These are phyloP conservation scores for Cladophialophora chaetospira DNA, from an alignment of 2,329 filamentous ascomycete genomes.

Conservation along the genomic window DNA sequence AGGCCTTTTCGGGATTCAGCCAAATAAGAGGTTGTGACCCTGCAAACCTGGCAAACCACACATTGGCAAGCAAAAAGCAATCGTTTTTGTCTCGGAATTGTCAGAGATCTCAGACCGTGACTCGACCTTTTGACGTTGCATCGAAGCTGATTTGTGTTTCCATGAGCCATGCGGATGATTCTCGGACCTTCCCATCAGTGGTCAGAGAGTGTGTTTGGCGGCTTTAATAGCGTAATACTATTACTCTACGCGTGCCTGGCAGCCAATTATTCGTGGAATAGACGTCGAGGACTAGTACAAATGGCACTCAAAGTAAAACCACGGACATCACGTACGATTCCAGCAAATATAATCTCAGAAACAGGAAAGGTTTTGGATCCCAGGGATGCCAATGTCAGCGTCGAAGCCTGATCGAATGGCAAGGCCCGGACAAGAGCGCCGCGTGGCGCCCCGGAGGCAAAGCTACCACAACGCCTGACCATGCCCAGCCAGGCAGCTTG, in stretches of 20 bases:
- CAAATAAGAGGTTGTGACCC: neutral
- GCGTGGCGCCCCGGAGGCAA: slow-evolving; percentile 13
- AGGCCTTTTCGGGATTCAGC: neutral
- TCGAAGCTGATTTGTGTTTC: slow-evolving; percentile 5
- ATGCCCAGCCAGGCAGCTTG: neutral
- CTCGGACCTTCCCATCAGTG: neutral
- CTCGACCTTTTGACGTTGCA: slow-evolving; percentile 19
- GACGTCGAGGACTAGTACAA: neutral
- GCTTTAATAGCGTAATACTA: neutral
- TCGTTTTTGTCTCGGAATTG: slow-evolving; percentile 12
- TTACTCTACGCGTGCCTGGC: neutral
- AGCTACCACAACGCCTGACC: slow-evolving; percentile 1
- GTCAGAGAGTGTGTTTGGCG: neutral
- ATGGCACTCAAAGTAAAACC: neutral
- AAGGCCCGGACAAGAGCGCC: slow-evolving; percentile 16
- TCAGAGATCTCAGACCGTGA: slow-evolving; percentile 11
- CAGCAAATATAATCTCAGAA: neutral
- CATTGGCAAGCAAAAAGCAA: neutral
- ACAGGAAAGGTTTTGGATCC: neutral
- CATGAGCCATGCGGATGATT: slow-evolving; percentile 4
- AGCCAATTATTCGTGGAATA: neutral
- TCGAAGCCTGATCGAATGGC: neutral
- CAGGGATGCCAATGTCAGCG: slow-evolving; percentile 1
- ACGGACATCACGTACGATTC: neutral
- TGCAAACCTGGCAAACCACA: neutral